Percentiles rank a stretch among this genome's conserved stretches.
These are phyloP conservation scores for Mrakia blollopis DNA, from an alignment of 768 basidiomycete genomes.

Conservation along the genomic window DNA sequence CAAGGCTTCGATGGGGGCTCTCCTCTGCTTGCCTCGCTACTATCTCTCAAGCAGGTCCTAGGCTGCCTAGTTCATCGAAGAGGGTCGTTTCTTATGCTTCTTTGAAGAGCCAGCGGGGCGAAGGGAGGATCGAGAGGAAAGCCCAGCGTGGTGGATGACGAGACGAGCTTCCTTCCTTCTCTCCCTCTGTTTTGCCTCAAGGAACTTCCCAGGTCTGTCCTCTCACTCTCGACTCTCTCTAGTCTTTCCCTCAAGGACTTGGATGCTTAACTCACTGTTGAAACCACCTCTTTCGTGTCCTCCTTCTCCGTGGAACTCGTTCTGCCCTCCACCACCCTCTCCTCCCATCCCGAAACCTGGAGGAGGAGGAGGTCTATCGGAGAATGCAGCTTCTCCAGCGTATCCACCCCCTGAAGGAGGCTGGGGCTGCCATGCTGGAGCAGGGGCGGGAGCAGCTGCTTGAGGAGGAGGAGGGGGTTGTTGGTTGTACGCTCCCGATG, in stretches of 20 bases:
- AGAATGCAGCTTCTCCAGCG: background rate
- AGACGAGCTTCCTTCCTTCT: background rate
- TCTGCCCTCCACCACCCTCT: background rate
- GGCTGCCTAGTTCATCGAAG: background rate
- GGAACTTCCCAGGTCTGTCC: too few relatives aligned
- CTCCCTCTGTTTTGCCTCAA: background rate
- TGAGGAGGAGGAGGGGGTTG: background rate
- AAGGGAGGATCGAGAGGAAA: background rate
- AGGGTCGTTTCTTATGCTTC: background rate
- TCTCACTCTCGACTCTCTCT: background rate
- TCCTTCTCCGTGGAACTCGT: background rate
- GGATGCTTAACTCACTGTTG: background rate
- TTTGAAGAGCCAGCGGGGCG: background rate
- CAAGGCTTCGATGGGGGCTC: background rate
- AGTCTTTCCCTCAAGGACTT: background rate
- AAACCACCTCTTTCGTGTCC: constrained; percentile 14
- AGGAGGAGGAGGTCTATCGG: constrained; percentile 10
- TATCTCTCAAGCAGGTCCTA: background rate
- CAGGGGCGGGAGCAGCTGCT: background rate
- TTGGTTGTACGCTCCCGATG: background rate
- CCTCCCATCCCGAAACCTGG: background rate
- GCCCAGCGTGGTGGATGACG: background rate
- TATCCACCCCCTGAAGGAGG: background rate
- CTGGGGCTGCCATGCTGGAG: constrained; percentile 1
- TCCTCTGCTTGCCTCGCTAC: background rate